These are phyloP conservation scores for Coniochaeta prunicola DNA, from an alignment of 2,329 filamentous ascomycete genomes.

Conservation along the genomic window DNA sequence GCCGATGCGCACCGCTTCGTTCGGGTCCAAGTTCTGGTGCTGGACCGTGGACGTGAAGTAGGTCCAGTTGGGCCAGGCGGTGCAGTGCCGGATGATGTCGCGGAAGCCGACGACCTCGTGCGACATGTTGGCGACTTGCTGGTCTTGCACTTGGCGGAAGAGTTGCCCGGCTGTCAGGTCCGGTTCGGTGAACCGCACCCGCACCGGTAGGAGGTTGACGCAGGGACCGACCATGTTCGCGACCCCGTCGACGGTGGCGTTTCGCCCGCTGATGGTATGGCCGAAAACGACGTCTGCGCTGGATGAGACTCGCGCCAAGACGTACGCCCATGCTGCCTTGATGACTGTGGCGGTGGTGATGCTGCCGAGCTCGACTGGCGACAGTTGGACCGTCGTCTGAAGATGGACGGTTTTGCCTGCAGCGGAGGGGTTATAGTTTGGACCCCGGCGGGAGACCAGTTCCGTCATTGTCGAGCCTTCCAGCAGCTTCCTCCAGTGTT, in stretches of 20 bases:
- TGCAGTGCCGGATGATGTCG: slow-evolving; percentile 17
- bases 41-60: slow-evolving; percentile 15
- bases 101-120: slow-evolving; percentile 16
- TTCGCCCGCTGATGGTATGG: slow-evolving; percentile 31
- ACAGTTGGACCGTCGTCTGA: slow-evolving; percentile 10
- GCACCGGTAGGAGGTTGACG: slow-evolving; percentile 32
- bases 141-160: slow-evolving; percentile 30
- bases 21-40: slow-evolving; percentile 13
- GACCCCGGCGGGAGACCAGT: slow-evolving; percentile 8
- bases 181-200: slow-evolving; percentile 22
- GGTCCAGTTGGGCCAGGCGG: slow-evolving; percentile 13
- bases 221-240: slow-evolving; percentile 30
- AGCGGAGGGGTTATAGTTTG: slow-evolving; percentile 5
- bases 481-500: slow-evolving; percentile 38
- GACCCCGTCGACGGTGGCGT: slow-evolving; percentile 24
- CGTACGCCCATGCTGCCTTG: slow-evolving; percentile 36
- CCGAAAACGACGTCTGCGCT: slow-evolving; percentile 32
- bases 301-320: slow-evolving; percentile 27
- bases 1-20: slow-evolving; percentile 9
- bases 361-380: slow-evolving; percentile 10
- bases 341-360: slow-evolving; percentile 32
- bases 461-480: slow-evolving; percentile 21
- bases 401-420: slow-evolving; percentile 11
- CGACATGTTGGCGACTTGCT: slow-evolving; percentile 24
- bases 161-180: slow-evolving; percentile 27